phyloP scores from a whole-genome alignment of 129 eudicot species.

The Ambrosia artemisiifolia region DNA sequence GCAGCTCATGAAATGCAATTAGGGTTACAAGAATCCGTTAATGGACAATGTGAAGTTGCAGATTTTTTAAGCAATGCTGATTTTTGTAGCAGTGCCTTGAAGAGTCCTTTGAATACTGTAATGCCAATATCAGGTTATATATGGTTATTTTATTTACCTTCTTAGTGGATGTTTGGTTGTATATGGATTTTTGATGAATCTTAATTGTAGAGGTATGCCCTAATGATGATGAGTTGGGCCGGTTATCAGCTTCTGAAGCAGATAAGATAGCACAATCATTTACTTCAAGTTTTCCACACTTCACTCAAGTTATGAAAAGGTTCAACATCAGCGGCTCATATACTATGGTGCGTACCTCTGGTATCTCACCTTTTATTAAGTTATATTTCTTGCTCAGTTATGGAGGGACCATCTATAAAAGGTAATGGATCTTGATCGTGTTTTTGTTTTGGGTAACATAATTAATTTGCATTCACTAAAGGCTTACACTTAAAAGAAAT shows the following conservation, averaged over 20 bases:
- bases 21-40: slow-evolving; percentile 28
- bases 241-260: slow-evolving; percentile 66
- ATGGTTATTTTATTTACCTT: neutral
- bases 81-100: slow-evolving; percentile 29
- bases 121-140: slow-evolving; percentile 52
- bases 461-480: neutral
- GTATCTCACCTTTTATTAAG: neutral
- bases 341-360: slow-evolving; percentile 58
- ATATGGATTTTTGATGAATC: neutral
- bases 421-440: neutral
- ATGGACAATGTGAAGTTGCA: slow-evolving; percentile 28
- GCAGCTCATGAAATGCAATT: slow-evolving; percentile 38
- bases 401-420: neutral
- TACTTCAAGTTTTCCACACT: slow-evolving; percentile 59
- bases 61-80: slow-evolving; percentile 23
- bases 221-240: slow-evolving; percentile 18
- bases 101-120: slow-evolving; percentile 45
- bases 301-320: slow-evolving; percentile 72
- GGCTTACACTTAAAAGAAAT: neutral
- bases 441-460: slow-evolving; percentile 6
- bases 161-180: neutral
- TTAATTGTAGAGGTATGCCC: slow-evolving; percentile 41
- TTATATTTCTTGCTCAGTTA: neutral
- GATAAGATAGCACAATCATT: slow-evolving; percentile 63
- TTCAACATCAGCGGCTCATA: slow-evolving; percentile 89